Base-by-base conservation (phyloP, 345 rosid species). In the Populus davidiana region DNA sequence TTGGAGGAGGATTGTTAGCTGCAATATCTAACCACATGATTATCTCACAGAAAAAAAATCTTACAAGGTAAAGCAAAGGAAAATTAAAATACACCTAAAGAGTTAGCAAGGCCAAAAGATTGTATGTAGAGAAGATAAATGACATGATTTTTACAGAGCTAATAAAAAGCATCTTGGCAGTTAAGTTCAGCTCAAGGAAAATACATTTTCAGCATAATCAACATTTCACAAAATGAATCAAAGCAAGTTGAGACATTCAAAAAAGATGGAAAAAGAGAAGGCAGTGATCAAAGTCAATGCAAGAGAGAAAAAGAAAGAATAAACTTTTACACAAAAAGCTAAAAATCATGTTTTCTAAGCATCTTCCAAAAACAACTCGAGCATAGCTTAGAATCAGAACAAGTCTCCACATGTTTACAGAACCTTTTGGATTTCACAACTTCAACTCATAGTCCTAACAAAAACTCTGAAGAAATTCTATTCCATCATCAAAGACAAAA, bases 1-100 rank as follows among this genome's bases (percentile, higher is more conserved):
- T 79, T 10, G 50, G 69, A n/a, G 80, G 80, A 44, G 81, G 81
- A 67, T 68, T 68, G 29, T 49, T 67, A 67, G 63, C 81, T 79
- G 76, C 77, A 73, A 67, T 20, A 31, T 59, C 35, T 29, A n/a
- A 78, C 20, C 49, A 33, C 16, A 67, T 16, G 17, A 54, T 41
- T 68, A 12, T 39, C 29, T 23, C 14, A 14, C 25, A n/a, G 49
- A 41, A 16, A 3, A 25, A 12, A 65, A 21, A 56, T 9, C 14
- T 56, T n/a, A 56, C 63, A n/a, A n/a, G 11, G 13, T 56, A n/a
- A 56, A n/a, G 27, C 63, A 56, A n/a, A n/a, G 1, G 11, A n/a
- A 56, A 3, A 56, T n/a, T 56, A 1, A 54, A 54, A 21, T 21
- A 11, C 27, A 56, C 5, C 63, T 56, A 1, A 56, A 3, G 62